phyloP scores from a whole-genome alignment of 1,284 basidiomycete genomes.

The Rhodotorula sp. region DNA sequence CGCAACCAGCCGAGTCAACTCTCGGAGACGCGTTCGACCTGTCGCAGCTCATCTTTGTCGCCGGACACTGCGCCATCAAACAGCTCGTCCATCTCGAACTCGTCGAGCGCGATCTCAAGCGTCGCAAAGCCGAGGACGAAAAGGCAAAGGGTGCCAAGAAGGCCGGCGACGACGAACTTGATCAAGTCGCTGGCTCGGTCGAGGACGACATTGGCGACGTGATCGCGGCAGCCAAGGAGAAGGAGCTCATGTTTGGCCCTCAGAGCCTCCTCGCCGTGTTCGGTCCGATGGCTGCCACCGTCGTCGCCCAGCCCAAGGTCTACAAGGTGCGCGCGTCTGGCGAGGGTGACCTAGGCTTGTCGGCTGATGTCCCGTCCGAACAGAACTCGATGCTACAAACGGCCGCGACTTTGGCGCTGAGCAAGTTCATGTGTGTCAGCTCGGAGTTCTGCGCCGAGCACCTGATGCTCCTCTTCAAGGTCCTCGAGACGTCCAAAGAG shows the following conservation, averaged over 20 bases:
- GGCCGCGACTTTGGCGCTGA: conserved; percentile 82
- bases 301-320: conserved; percentile 75
- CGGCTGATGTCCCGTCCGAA: background rate
- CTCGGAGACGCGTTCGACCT: conserved; percentile 75
- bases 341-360: background rate
- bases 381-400: conserved; percentile 82
- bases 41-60: conserved; percentile 86
- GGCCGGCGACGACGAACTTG: conserved; percentile 68
- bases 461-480: conserved; percentile 83
- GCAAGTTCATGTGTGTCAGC: conserved; percentile 96
- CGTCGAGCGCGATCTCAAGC: conserved; percentile 95
- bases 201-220: conserved; percentile 97
- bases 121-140: conserved; percentile 84
- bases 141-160: conserved; percentile 53
- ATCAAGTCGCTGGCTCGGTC: conserved; percentile 94
- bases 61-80: conserved; percentile 95
- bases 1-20: background rate
- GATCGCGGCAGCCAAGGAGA: conserved; percentile 77
- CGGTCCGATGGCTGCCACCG: conserved; percentile 83
- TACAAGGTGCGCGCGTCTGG: conserved; percentile 64
- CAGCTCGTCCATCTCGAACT: conserved; percentile 95
- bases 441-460: conserved; percentile 89
- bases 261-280: conserved; percentile 81
- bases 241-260: conserved; percentile 79
- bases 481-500: conserved; percentile 85